Evolutionary conservation across 139 green algal genomes (phyloP), one percentile per base, ranked within the genome.

Genomic region (Pseudopediastrum boryanum): DNA sequence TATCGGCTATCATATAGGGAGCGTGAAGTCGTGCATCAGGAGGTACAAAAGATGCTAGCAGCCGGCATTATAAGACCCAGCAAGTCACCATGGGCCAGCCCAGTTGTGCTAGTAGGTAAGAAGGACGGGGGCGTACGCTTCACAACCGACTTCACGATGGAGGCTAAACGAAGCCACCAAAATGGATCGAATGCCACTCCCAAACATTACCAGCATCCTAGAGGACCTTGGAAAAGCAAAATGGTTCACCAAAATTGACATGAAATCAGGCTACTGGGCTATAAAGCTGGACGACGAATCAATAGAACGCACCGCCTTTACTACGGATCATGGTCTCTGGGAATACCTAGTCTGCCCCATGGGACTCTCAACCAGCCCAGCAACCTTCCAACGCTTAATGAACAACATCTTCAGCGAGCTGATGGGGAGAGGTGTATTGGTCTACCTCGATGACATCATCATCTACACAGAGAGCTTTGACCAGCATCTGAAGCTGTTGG

Each of bases 361-460:
- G 63, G 79, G 79, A 3, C 62, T 84, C 4, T 35, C 59, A 29
- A 74, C 44, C 9, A 54, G 62, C 29, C 62, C 71, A 9, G 79
- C 71, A 1, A 44, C 66, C 21, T 84, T 77, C 63, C 51, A 71
- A 38, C 13, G 71, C 19, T 58, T 77, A 38, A 80, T 84, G 71
- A 43, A 52, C 19, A 35, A 71, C 2, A 33, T 71, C 23, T 4
- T 84, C 5, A 25, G 16, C 23, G 36, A 21, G 6, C 50, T 48
- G 4, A 19, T 66, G 31, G 50, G 62, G 4, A 54, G 41, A 42
- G n/a, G n/a, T 41, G 39, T 48, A 13, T 77, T 71, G 29, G 38
- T 77, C 1, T 86, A 78, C 33, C 39, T 86, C 2, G 76, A 86
- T 52, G 76, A 86, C 56, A 66, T 81, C 0, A 73, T 68, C 36